phyloP scores from a whole-genome alignment of 495 filamentous ascomycete species.

The Penicillium soppii region DNA sequence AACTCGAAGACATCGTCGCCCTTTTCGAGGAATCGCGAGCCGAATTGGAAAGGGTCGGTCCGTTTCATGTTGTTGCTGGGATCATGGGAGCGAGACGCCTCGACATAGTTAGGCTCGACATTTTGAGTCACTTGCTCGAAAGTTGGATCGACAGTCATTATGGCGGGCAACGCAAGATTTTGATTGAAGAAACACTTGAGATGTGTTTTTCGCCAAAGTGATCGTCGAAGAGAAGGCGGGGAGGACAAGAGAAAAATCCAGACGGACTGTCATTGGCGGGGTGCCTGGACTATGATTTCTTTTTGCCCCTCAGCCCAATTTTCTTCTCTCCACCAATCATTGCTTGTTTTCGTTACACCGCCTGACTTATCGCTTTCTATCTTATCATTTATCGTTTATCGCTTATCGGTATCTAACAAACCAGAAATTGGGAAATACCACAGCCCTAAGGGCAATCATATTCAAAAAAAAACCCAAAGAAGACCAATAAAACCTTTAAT shows the following conservation, averaged over 20 bases:
- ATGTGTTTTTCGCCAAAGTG: neutral
- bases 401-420: no score
- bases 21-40: constrained; percentile 77
- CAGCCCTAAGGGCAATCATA: no score
- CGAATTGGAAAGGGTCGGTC: constrained; percentile 91
- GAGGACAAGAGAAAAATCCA: constrained; percentile 11
- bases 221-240: constrained; percentile 4
- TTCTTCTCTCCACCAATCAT: neutral
- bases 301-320: neutral
- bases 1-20: constrained; percentile 87
- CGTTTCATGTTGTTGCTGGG: constrained; percentile 67
- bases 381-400: constrained; percentile 3
- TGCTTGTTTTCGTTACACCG: neutral
- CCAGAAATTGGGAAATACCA: no score
- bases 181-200: constrained; percentile 6
- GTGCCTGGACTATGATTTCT: neutral
- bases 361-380: neutral
- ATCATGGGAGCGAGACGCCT: constrained; percentile 51
- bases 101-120: constrained; percentile 43
- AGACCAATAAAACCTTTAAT: no score
- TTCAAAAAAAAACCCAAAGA: no score
- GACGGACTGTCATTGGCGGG: constrained; percentile 4
- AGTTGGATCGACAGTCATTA: constrained; percentile 24
- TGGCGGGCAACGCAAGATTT: neutral
- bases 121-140: constrained; percentile 38